Conservation (phyloP, 768 basidiomycete species). For the Lactarius psammicola region DNA sequence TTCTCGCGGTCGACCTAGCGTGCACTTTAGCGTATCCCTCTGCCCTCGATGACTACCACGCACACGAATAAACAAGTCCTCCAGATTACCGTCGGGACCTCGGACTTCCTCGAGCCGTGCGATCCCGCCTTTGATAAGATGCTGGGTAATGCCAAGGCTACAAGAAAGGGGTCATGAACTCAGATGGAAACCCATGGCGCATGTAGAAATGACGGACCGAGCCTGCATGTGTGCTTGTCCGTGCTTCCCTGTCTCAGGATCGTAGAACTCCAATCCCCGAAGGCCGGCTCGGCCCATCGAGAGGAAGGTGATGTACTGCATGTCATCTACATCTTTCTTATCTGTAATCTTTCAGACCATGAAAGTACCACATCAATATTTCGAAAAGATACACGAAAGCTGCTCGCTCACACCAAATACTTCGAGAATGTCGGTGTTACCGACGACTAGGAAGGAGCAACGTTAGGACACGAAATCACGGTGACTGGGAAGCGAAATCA, state of each 20-base stretch:
- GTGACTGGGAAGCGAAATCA: slow-evolving; percentile 34
- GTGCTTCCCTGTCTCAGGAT: slow-evolving; percentile 77
- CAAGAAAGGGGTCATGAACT: not conserved
- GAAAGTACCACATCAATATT: not conserved
- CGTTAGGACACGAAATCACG: slow-evolving; percentile 6
- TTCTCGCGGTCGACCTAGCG: slow-evolving; percentile 67
- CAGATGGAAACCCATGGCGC: not conserved
- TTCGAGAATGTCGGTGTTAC: slow-evolving; percentile 71
- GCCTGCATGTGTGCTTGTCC: slow-evolving; percentile 93
- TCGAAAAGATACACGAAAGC: not conserved
- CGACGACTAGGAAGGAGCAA: slow-evolving; percentile 50
- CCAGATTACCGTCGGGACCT: slow-evolving; percentile 52
- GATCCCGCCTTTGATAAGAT: slow-evolving; percentile 68
- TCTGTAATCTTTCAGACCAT: slow-evolving; percentile 54
- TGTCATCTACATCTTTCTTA: slow-evolving; percentile 66
- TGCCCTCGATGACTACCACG: not conserved
- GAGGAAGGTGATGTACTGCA: slow-evolving; percentile 79
- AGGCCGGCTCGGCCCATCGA: slow-evolving; percentile 85
- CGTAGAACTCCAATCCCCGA: slow-evolving; percentile 77
- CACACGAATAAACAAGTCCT: slow-evolving; percentile 69
- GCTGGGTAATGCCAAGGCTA: slow-evolving; percentile 80
- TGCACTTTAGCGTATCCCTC: slow-evolving; percentile 1
- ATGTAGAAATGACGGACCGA: slow-evolving; percentile 46
- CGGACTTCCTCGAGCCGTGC: slow-evolving; percentile 69
- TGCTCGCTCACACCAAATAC: slow-evolving; percentile 66